Evolutionary conservation across 371 early-diverging fungal species (phyloP).

Genomic region (Mucor ambiguus): DNA sequence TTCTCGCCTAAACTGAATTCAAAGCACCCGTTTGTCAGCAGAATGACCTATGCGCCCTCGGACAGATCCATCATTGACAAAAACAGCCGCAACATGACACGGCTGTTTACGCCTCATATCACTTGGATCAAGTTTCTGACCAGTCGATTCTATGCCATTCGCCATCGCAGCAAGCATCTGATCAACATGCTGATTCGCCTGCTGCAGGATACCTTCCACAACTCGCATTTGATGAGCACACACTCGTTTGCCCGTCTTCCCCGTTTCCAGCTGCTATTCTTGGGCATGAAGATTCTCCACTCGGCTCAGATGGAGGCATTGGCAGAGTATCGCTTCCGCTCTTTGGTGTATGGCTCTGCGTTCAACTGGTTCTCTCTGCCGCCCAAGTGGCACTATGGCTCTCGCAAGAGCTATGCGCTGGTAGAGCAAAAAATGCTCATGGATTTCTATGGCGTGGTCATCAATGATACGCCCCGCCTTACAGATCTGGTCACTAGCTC

Average conservation of each 20-base stretch:
- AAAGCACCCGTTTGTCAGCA: conserved; percentile 84
- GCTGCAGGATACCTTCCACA: conserved; percentile 75
- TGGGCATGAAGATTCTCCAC: conserved; percentile 80
- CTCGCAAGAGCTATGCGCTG: conserved; percentile 68
- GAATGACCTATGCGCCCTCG: conserved; percentile 92
- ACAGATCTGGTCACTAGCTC: conserved; percentile 50
- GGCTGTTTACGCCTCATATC: conserved; percentile 74
- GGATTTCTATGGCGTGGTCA: conserved; percentile 69
- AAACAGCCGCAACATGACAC: conserved; percentile 62
- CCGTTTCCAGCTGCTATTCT: conserved; percentile 73
- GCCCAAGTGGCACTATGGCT: conserved; percentile 73
- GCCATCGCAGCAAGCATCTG: conserved; percentile 75
- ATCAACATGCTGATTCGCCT: conserved; percentile 75
- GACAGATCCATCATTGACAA: conserved; percentile 74
- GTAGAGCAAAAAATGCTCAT: conserved; percentile 70
- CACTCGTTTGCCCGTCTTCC: conserved; percentile 79
- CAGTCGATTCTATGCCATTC: conserved; percentile 82
- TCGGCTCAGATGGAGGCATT: conserved; percentile 71
- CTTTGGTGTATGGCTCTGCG: conserved; percentile 64
- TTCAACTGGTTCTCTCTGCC: conserved; percentile 77
- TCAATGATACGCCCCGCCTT: conserved; percentile 64
- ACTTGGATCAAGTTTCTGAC: conserved; percentile 87
- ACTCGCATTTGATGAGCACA: conserved; percentile 62
- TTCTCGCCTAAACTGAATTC: conserved; percentile 65
- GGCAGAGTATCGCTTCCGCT: conserved; percentile 64